A percentile compares a stretch with the other conserved stretches of the same genome.
Conservation (phyloP, 768 basidiomycete species). For the Termitomyces sp. region DNA sequence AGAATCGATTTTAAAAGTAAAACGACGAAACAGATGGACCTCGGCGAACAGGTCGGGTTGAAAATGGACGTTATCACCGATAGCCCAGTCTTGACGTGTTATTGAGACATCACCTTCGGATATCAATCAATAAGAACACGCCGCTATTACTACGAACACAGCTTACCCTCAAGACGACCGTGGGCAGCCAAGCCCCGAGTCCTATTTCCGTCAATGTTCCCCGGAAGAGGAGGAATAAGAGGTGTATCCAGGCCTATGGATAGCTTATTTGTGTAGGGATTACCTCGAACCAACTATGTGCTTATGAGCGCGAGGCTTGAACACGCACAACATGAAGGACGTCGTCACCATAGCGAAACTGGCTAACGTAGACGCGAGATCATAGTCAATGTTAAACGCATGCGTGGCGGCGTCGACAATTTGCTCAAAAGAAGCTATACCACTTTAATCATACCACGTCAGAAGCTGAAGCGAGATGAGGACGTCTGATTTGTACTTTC, state of each 20-base stretch:
- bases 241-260: conserved; percentile 9
- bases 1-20: neutral
- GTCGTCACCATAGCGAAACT: conserved; percentile 10
- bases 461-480: neutral
- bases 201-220: conserved; percentile 9
- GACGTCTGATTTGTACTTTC: conserved; percentile 1
- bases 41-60: conserved; percentile 3
- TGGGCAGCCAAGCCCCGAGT: conserved; percentile 11
- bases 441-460: neutral
- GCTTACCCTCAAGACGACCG: conserved; percentile 10
- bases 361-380: conserved; percentile 6
- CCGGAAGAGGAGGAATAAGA: conserved; percentile 10
- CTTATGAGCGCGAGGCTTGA: neutral
- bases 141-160: neutral
- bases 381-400: conserved; percentile 11
- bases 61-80: conserved; percentile 10
- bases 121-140: neutral
- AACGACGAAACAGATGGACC: neutral
- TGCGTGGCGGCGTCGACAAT: conserved; percentile 4
- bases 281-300: conserved; percentile 5
- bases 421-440: conserved; percentile 12
- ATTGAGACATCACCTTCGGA: conserved; percentile 10
- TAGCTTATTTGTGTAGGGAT: conserved; percentile 6
- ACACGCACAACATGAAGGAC: neutral
- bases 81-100: conserved; percentile 10